Evolutionary conservation across 2,329 filamentous ascomycete genomes (phyloP), one percentile per base, ranked within the genome.

Genomic region (Colletotrichum tabaci): DNA sequence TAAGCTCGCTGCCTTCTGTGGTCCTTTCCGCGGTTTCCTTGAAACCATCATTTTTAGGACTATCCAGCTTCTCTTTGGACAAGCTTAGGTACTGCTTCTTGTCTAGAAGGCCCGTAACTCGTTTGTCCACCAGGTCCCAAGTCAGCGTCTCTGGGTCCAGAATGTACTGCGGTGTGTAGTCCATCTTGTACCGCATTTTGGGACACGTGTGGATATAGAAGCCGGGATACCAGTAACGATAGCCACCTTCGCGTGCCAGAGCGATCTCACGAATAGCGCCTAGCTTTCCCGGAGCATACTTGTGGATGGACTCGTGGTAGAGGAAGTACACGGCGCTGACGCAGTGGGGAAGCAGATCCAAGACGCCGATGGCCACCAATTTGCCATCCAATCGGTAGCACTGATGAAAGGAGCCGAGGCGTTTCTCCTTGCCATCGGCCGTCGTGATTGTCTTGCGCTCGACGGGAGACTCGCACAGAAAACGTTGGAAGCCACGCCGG

Each of bases 161-260:
- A 13, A 96, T 87, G 76, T 91, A 89, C 77, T 94, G 92, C 1
- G 93, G 93, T 13, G 87, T 85, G 79, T 93, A 96, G 77, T 95
- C 92, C 69, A 91, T 92, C 84, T 96, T 96, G 84, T 96, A 96
- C 75, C 87, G 87, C 94, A 96, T 96, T 84, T 96, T 96, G 64
- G 88, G 86, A 77, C 93, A 96, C 66, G 84, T 90, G 79, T 95
- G 93, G 71, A 96, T 96, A 77, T 96, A 96, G 80, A 91, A 96
- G 7, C 94, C 91, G 7, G 87, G 92, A 81, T 96, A 96, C 88
- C 94, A 96, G 85, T 90, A 94, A 53, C 87, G 83, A 76, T 95
- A 95, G 0, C 89, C 91, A 7, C 84, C 85, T 77, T 96, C 93
- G 3, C 87, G 82, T 0, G 93, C 92, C 38, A 96, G 80, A 0